A percentile compares a stretch with the other conserved stretches of the same genome.
These are phyloP conservation scores for Lipomyces chichibuensis DNA, from an alignment of 805 yeast genomes.

Conservation along the genomic window DNA sequence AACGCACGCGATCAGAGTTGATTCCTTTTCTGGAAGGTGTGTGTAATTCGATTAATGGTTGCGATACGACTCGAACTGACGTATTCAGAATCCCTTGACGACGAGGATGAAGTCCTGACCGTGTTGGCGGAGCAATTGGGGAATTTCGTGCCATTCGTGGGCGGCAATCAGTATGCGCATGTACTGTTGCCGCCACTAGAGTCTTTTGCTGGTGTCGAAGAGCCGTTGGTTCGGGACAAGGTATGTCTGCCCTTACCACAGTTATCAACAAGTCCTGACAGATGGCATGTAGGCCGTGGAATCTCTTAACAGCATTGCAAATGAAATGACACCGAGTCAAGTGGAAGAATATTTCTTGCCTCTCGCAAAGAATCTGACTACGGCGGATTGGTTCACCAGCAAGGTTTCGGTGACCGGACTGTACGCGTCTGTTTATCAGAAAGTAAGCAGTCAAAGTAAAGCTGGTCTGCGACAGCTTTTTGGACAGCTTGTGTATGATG, in stretches of 20 bases:
- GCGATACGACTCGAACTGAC: not conserved
- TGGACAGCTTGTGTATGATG: conserved; percentile 77
- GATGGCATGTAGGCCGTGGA: conserved; percentile 65
- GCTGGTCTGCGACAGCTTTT: conserved; percentile 67
- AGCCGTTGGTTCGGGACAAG: conserved; percentile 89
- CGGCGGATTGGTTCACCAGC: conserved; percentile 92
- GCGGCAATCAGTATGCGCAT: conserved; percentile 72
- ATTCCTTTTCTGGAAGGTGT: conserved; percentile 82
- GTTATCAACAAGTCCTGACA: not conserved
- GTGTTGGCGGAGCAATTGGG: conserved; percentile 91
- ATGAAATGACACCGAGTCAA: conserved; percentile 62
- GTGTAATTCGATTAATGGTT: conserved; percentile 18
- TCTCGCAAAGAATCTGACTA: conserved; percentile 72
- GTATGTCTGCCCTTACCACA: not conserved
- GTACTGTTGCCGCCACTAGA: conserved; percentile 68
- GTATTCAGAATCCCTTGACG: conserved; percentile 56
- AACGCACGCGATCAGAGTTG: conserved; percentile 84
- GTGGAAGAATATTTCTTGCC: conserved; percentile 70
- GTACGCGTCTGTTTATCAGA: conserved; percentile 67
- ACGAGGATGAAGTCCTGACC: conserved; percentile 96
- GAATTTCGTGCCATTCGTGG: conserved; percentile 82
- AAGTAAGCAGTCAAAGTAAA: conserved; percentile 52
- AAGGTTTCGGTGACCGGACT: conserved; percentile 91
- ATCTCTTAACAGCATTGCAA: conserved; percentile 72
- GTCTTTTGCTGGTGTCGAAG: conserved; percentile 87